Conservation (phyloP, 192 early-diverging fungal species). For the Diversispora eburnea region DNA sequence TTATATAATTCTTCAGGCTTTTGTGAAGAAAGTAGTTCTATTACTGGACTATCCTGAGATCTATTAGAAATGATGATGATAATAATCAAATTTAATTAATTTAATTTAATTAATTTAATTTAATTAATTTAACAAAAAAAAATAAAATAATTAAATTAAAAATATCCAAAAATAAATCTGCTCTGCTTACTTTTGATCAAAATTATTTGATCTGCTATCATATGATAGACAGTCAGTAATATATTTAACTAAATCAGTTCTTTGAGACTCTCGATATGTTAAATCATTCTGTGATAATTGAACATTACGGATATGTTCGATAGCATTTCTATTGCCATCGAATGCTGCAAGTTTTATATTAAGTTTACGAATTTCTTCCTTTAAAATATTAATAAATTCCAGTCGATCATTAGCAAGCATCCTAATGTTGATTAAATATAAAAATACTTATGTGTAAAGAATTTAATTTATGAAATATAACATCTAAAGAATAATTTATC, state of each 20-base stretch:
- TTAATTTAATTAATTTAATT: not conserved
- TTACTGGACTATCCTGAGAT: not conserved
- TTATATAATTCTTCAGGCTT: not conserved
- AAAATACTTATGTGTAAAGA: too few relatives aligned
- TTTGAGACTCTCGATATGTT: not conserved
- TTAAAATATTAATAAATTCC: slow-evolving; percentile 46
- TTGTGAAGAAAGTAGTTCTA: not conserved
- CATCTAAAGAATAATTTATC: too few relatives aligned
- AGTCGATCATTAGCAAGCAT: slow-evolving; percentile 25
- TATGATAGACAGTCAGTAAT: not conserved
- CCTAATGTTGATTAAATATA: not conserved
- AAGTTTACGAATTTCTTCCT: slow-evolving; percentile 54
- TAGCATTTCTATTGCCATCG: slow-evolving; percentile 45
- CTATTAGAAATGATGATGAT: too few relatives aligned
- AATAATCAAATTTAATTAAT: too few relatives aligned
- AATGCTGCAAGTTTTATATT: slow-evolving; percentile 45
- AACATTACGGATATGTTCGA: slow-evolving; percentile 46
- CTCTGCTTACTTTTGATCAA: not conserved
- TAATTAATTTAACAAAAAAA: not conserved
- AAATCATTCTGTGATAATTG: not conserved
- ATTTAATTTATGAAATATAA: too few relatives aligned
- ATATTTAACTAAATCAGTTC: not conserved
- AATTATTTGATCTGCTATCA: not conserved
- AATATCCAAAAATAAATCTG: not conserved
- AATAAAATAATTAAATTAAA: not conserved